Evolutionary conservation across 2,329 filamentous ascomycete species (phyloP).

Genomic region (Tolypocladium ovalisporum): DNA sequence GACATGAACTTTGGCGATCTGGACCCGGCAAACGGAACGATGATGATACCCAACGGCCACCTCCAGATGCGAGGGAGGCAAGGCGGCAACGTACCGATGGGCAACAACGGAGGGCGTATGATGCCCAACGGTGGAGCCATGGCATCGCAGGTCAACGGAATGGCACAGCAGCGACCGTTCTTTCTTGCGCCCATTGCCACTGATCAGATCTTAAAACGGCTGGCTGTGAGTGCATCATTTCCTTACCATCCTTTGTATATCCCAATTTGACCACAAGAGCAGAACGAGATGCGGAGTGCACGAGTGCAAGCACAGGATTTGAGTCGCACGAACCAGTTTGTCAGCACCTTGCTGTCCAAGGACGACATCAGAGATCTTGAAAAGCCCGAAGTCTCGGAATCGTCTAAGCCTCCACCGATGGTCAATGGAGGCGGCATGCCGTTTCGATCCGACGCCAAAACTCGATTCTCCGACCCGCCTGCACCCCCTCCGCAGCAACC

Average conservation of each 20-base stretch:
- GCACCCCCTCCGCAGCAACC: slow-evolving; percentile 90
- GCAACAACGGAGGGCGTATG: slow-evolving; percentile 51
- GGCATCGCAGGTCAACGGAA: slow-evolving; percentile 41
- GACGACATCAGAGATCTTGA: slow-evolving; percentile 52
- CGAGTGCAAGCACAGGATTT: slow-evolving; percentile 82
- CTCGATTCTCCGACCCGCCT: slow-evolving; percentile 84
- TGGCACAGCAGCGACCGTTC: slow-evolving; percentile 69
- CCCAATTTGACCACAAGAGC: not conserved
- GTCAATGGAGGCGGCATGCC: slow-evolving; percentile 40
- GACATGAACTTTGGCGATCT: slow-evolving; percentile 91
- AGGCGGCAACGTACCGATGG: slow-evolving; percentile 54
- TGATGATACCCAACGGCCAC: slow-evolving; percentile 60
- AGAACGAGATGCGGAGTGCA: slow-evolving; percentile 87
- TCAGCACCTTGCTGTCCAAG: slow-evolving; percentile 65
- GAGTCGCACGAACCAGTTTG: slow-evolving; percentile 68
- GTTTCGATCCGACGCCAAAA: slow-evolving; percentile 63
- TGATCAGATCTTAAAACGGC: slow-evolving; percentile 77
- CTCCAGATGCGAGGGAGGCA: slow-evolving; percentile 61
- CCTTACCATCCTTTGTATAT: not conserved
- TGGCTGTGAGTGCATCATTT: slow-evolving; percentile 18
- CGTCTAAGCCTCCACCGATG: slow-evolving; percentile 33
- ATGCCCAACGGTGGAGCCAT: slow-evolving; percentile 33
- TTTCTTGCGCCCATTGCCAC: slow-evolving; percentile 85
- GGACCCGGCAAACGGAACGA: slow-evolving; percentile 64
- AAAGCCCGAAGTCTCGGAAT: slow-evolving; percentile 36